phyloP scores from a whole-genome alignment of 306 rosid genomes.

The Castanea mollissima region DNA sequence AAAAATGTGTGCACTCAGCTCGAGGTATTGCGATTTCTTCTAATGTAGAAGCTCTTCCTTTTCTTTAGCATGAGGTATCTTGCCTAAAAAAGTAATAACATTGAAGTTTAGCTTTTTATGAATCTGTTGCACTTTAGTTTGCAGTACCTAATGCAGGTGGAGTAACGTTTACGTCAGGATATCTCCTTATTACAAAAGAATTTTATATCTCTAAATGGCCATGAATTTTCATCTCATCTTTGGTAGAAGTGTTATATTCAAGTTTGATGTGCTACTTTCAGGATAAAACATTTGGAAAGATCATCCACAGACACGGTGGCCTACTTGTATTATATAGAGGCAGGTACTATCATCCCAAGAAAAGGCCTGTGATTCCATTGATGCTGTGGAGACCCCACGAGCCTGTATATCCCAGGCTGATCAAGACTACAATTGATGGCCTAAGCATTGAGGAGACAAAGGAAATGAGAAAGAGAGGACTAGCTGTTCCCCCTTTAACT shows the following conservation, averaged over 20 bases:
- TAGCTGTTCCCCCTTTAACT: constrained; percentile 75
- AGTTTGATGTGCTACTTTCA: constrained; percentile 38
- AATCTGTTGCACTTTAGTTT: background rate
- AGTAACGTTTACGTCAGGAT: background rate
- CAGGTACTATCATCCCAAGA: constrained; percentile 68
- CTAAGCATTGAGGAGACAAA: constrained; percentile 80
- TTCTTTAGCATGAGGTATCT: background rate
- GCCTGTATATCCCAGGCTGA: constrained; percentile 84
- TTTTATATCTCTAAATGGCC: background rate
- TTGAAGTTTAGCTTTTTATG: background rate
- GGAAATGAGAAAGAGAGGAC: constrained; percentile 86
- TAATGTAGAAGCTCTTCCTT: background rate
- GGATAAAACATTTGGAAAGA: constrained; percentile 91
- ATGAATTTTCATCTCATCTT: background rate
- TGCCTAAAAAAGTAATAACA: background rate
- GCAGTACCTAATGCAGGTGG: background rate
- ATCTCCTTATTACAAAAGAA: background rate
- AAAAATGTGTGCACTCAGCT: constrained; percentile 78
- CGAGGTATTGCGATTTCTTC: constrained; percentile 47
- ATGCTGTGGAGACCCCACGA: constrained; percentile 98
- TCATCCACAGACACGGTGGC: constrained; percentile 76
- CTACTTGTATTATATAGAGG: constrained; percentile 80
- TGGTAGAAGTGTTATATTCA: constrained; percentile 8
- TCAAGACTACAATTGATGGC: constrained; percentile 85
- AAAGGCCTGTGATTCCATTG: constrained; percentile 74